Evolutionary conservation across 2,329 filamentous ascomycete genomes (phyloP).

Genomic region (Stachybotrys echinatus): DNA sequence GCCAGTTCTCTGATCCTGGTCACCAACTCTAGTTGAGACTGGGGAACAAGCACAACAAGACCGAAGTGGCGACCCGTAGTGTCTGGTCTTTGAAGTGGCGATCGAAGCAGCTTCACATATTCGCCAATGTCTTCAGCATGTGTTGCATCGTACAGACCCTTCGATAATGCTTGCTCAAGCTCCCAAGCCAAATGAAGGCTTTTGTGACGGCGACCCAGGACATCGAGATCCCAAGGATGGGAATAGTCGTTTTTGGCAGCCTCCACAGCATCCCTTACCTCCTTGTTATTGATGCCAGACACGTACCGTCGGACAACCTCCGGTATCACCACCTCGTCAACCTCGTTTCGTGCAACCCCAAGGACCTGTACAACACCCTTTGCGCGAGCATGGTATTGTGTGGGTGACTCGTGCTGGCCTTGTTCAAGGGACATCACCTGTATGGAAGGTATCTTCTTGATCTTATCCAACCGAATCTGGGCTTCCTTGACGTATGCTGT

Average conservation of each 20-base stretch:
- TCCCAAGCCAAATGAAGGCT: conserved; percentile 50
- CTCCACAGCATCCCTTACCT: conserved; percentile 37
- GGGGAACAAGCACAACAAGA: conserved; percentile 27
- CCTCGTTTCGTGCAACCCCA: conserved; percentile 24
- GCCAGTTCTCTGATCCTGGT: conserved; percentile 38
- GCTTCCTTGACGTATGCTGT: conserved; percentile 48
- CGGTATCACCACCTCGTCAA: conserved; percentile 3
- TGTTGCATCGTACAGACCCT: conserved; percentile 36
- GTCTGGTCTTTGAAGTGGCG: conserved; percentile 19
- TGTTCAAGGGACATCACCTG: conserved; percentile 51
- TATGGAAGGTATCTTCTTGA: conserved; percentile 47
- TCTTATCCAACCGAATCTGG: conserved; percentile 37
- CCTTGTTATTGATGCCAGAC: conserved; percentile 42
- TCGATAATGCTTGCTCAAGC: conserved; percentile 48
- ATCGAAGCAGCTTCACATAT: conserved; percentile 47
- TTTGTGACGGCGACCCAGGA: conserved; percentile 45
- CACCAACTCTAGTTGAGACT: conserved; percentile 22
- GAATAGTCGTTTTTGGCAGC: conserved; percentile 8
- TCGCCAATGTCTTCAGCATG: conserved; percentile 31
- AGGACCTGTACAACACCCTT: conserved; percentile 25
- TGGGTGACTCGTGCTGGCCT: conserved; percentile 43
- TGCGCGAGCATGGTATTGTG: conserved; percentile 43
- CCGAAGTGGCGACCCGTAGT: conserved; percentile 8
- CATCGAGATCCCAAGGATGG: conserved; percentile 26
- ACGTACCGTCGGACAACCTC: conserved; percentile 40